Base-by-base conservation (phyloP, 768 basidiomycete species). In the Tulasnella sp. region DNA sequence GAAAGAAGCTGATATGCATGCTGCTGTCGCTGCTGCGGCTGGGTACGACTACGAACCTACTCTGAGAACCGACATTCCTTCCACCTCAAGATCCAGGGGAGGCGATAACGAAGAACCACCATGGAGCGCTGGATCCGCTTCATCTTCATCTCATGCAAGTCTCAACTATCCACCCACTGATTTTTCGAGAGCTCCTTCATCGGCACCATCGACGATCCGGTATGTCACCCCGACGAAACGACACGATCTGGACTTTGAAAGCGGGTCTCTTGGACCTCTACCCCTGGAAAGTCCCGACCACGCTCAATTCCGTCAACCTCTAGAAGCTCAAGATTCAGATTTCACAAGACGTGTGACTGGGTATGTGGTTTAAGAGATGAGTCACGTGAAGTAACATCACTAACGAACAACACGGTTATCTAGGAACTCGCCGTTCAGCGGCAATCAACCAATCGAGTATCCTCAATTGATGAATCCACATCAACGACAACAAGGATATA, bases 391-490 rank as follows among this genome's bases (percentile, higher is more conserved):
- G n/a, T n/a, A n/a, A n/a, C n/a, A n/a, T n/a, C n/a, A n/a, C n/a
- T n/a, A n/a, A n/a, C n/a, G n/a, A n/a, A n/a, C n/a, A n/a, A n/a
- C n/a, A n/a, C n/a, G n/a, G n/a, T n/a, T n/a, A n/a, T n/a, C n/a
- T n/a, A n/a, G n/a, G n/a, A n/a, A n/a, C n/a, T n/a, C n/a, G n/a
- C n/a, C n/a, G n/a, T n/a, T n/a, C n/a, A n/a, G n/a, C n/a, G n/a
- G n/a, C n/a, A 69, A 71, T 31, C 65, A 68, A 13, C 60, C 67
- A 16, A 65, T 80, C 48, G 70, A 70, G 29, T 83, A 83, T 58
- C 83, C 83, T 1, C 69, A 75, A 13, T 73, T 87, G 29, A 88
- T 88, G 85, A 78, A 79, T 1, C 74, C 75, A 50, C 86, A 88
- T 53, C 85, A 88, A 63, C 72, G 77, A 50, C 71, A 66, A 45